These are phyloP conservation scores for Triticum aestivum DNA, from an alignment of 176 grass and related monocot genomes.

Conservation along the genomic window DNA sequence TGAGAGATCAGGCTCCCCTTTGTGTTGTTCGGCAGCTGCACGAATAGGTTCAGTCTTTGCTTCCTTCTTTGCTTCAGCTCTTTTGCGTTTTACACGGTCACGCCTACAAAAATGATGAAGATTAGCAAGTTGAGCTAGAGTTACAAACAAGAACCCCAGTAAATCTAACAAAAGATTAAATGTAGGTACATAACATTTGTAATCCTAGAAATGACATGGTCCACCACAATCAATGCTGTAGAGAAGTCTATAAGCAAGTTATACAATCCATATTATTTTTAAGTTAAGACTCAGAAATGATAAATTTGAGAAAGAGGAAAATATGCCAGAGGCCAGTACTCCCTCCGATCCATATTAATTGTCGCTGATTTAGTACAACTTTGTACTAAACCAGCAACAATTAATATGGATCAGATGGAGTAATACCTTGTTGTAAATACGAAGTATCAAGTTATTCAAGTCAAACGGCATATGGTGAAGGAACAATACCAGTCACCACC, in stretches of 20 bases:
- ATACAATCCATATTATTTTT: background rate
- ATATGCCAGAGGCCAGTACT: background rate
- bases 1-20: constrained; percentile 55
- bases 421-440: background rate
- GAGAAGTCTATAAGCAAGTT: background rate
- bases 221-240: background rate
- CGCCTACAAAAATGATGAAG: constrained; percentile 52
- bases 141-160: background rate
- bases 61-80: constrained; percentile 48
- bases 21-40: constrained; percentile 23
- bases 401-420: too few relatives aligned
- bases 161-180: background rate
- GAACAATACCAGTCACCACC: constrained; percentile 84
- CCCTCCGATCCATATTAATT: too few relatives aligned
- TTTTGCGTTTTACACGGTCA: constrained; percentile 78
- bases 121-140: background rate
- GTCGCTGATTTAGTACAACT: too few relatives aligned
- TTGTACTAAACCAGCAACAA: too few relatives aligned
- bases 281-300: background rate
- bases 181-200: background rate
- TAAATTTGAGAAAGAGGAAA: background rate
- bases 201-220: background rate
- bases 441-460: background rate
- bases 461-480: constrained; percentile 4
- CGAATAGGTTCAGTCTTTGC: constrained; percentile 8